Percentiles rank a stretch among this genome's conserved stretches.
phyloP scores from a whole-genome alignment of 768 basidiomycete genomes.

The Coprinopsis strossmayeri region DNA sequence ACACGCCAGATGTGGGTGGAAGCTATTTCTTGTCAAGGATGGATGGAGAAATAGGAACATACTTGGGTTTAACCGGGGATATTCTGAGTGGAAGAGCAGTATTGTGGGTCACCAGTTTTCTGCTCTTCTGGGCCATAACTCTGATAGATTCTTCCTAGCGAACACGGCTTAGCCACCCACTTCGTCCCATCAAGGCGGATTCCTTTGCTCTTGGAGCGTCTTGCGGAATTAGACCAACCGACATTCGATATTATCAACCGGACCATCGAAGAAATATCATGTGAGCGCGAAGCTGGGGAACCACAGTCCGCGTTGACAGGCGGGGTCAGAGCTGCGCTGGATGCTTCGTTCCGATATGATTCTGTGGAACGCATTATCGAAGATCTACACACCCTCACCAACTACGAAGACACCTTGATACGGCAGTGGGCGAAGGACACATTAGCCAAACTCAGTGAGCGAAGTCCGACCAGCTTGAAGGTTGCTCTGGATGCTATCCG shows the following conservation, averaged over 20 bases:
- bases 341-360: slow-evolving; percentile 66
- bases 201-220: slow-evolving; percentile 59
- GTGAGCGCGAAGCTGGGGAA: slow-evolving; percentile 58
- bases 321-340: slow-evolving; percentile 67
- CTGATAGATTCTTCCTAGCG: slow-evolving; percentile 39
- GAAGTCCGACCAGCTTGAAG: slow-evolving; percentile 90
- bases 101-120: slow-evolving; percentile 53
- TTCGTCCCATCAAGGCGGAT: slow-evolving; percentile 76
- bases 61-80: slow-evolving; percentile 81
- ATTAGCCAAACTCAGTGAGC: slow-evolving; percentile 48
- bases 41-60: slow-evolving; percentile 92
- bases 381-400: slow-evolving; percentile 40
- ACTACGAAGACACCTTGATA: slow-evolving; percentile 37
- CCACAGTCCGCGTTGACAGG: slow-evolving; percentile 49
- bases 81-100: slow-evolving; percentile 71
- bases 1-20: slow-evolving; percentile 89
- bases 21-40: slow-evolving; percentile 84
- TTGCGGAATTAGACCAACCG: slow-evolving; percentile 51
- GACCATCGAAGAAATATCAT: slow-evolving; percentile 67
- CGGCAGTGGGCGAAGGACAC: slow-evolving; percentile 73
- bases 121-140: slow-evolving; percentile 2
- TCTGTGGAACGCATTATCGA: slow-evolving; percentile 67
- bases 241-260: slow-evolving; percentile 34
- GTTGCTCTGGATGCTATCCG: slow-evolving; percentile 81
- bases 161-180: slow-evolving; percentile 92